Evolutionary conservation across 306 rosid genomes (phyloP).

Genomic region (Hippophae gyantsensis): DNA sequence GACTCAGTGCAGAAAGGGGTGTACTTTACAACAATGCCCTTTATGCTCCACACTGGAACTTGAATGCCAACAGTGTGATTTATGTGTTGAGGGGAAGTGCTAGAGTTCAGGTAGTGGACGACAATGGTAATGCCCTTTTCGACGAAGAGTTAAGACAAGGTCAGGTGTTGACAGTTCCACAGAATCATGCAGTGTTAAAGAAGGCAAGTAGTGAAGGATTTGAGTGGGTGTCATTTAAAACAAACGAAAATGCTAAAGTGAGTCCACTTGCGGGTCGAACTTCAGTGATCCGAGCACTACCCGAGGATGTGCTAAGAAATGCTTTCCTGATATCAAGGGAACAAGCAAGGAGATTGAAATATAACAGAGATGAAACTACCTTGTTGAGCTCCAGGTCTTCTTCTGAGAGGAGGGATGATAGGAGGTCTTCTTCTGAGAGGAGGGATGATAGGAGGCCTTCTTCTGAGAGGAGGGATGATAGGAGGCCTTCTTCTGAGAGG

Average conservation of each 20-base stretch:
- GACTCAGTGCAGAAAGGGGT: slow-evolving; percentile 27
- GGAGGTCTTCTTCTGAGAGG: no score
- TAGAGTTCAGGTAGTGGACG: slow-evolving; percentile 41
- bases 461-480: no score
- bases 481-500: slow-evolving; percentile 3
- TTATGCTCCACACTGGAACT: slow-evolving; percentile 49
- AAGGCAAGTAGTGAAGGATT: slow-evolving; percentile 31
- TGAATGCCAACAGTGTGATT: slow-evolving; percentile 35
- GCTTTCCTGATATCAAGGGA: slow-evolving; percentile 21
- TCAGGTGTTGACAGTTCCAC: slow-evolving; percentile 42
- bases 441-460: no score
- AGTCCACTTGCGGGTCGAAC: slow-evolving; percentile 36
- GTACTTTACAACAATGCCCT: slow-evolving; percentile 25
- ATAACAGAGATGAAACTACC: slow-evolving; percentile 21
- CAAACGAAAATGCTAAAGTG: slow-evolving; percentile 25
- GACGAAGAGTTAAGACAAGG: slow-evolving; percentile 31
- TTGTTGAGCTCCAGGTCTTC: slow-evolving; percentile 28
- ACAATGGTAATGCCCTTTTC: slow-evolving; percentile 31
- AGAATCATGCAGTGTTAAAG: slow-evolving; percentile 39
- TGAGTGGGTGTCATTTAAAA: slow-evolving; percentile 45
- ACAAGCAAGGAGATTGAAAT: slow-evolving; percentile 33
- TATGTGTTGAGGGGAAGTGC: slow-evolving; percentile 44
- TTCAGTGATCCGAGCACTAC: slow-evolving; percentile 27
- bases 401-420: not conserved
- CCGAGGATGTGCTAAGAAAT: slow-evolving; percentile 18